Base-by-base conservation (phyloP, 2,329 filamentous ascomycete species). In the Diaporthe longicolla region DNA sequence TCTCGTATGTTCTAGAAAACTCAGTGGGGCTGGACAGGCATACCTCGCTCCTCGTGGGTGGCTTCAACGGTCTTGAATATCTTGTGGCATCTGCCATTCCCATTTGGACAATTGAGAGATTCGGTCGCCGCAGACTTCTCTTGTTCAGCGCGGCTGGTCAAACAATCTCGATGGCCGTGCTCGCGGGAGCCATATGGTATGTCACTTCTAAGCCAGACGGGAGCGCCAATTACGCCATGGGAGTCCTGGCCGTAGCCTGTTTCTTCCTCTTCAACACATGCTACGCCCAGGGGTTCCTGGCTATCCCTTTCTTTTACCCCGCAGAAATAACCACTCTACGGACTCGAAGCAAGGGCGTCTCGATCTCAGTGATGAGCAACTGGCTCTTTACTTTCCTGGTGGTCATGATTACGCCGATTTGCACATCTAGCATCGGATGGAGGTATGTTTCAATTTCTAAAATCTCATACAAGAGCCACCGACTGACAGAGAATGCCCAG, bases 381-480 rank as follows among this genome's bases (percentile, higher is more conserved):
- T 78, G 77, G 78, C 69, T 76, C 48, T 76, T 70, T 70, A 79
- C 78, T 58, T 78, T 79, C 29, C 70, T 70, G 9, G 76, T 72
- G 4, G 78, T 78, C 29, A 76, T 76, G 76, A 77, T 78, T 19
- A 78, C 77, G 24, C 78, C 78, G 0, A 73, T 73, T 5, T 70
- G 73, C 8, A 79, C 78, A 58, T 71, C 68, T 19, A 37, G 73
- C 35, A 71, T 74, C 32, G 75, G 75, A 13, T 79, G 77, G 75
- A 76, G 77, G 68, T 72, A 58, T 7, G 45, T 48, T 7, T 15
- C 45, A 7, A 15, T 17, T 21, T 4, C 45, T 13, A 17, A 48
- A 48, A 7, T 2, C 15, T 29, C 29, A 29, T 7, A 7, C 15
- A 7, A 7, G 45, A 15, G 45, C 45, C 45, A 21, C 21, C 45